A percentile compares a stretch with the other conserved stretches of the same genome.
These are phyloP conservation scores for Avena eriantha DNA, from an alignment of 176 grass and related monocot species.

Conservation along the genomic window DNA sequence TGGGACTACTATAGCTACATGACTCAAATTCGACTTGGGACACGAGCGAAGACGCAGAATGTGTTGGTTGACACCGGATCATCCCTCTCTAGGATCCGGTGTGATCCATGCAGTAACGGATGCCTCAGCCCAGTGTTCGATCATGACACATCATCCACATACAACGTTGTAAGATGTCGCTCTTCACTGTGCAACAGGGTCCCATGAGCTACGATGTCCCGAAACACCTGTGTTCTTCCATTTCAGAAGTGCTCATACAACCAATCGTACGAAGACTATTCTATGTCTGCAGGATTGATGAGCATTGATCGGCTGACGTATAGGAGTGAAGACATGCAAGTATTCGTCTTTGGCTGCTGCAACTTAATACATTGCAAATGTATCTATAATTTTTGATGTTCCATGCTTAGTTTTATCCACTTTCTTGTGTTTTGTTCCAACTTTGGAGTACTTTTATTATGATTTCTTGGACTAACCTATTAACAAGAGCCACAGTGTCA, in stretches of 20 bases:
- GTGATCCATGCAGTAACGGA: background rate
- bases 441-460: too few species aligned
- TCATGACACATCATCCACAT: background rate
- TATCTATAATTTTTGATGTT: too few species aligned
- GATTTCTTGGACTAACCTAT: too few species aligned
- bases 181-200: background rate
- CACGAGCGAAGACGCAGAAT: background rate
- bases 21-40: background rate
- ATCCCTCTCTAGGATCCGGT: background rate
- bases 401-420: too few species aligned
- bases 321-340: background rate
- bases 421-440: too few species aligned
- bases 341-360: background rate
- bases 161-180: background rate
- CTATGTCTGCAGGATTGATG: background rate
- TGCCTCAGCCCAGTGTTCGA: background rate
- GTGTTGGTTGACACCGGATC: background rate
- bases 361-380: too few species aligned
- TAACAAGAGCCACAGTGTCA: too few species aligned
- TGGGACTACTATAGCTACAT: constrained; percentile 13
- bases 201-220: background rate
- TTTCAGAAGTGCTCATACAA: background rate
- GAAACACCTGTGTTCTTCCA: background rate
- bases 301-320: background rate
- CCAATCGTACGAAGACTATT: background rate